Evolutionary conservation across 2,329 filamentous ascomycete species (phyloP), one percentile per base, ranked within the genome.

Genomic region (Endothia cerciana): DNA sequence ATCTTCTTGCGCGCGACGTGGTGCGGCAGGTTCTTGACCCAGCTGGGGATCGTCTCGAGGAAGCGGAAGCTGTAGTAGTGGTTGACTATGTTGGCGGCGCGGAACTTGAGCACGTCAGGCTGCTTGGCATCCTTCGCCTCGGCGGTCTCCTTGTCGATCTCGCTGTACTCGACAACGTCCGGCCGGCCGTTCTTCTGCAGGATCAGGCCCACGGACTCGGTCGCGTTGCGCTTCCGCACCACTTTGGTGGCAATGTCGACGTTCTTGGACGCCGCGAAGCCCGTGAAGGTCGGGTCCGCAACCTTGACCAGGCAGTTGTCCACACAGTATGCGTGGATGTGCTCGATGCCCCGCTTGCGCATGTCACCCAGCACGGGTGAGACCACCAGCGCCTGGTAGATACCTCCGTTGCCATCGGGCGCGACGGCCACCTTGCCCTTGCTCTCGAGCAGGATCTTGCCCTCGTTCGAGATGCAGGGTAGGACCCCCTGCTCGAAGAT

Each of bases 1-100:
- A 99, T 99, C 91, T 99, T 99, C 91, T 99, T 99, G 78, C 91
- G 89, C 55, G 95, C 95, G 69, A 99, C 89, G 83, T 99, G 95
- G 79, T 98, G 95, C 19, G 94, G 94, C 62, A 99, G 87, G 78
- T 90, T 88, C 81, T 93, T 85, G 22, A 87, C 89, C 92, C 93
- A 97, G 72, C 88, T 82, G 65, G 95, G 93, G 72, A 97, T 97
- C 70, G 88, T 90, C 78, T 97, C 91, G 59, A 99, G 86, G 86
- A 97, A 98, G 71, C 86, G 82, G 84, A 94, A 94, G 57, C 93
- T 97, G 83, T 99, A 99, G 87, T 98, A 99, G 85, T 99, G 95
- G 85, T 99, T 99, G 81, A 99, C 95, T 73, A 99, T 99, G 83
- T 99, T 99, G 75, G 94, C 95, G 65, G 95, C 94, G 69, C 95